phyloP scores from a whole-genome alignment of 371 early-diverging fungal species.

The Coemansia sp. region DNA sequence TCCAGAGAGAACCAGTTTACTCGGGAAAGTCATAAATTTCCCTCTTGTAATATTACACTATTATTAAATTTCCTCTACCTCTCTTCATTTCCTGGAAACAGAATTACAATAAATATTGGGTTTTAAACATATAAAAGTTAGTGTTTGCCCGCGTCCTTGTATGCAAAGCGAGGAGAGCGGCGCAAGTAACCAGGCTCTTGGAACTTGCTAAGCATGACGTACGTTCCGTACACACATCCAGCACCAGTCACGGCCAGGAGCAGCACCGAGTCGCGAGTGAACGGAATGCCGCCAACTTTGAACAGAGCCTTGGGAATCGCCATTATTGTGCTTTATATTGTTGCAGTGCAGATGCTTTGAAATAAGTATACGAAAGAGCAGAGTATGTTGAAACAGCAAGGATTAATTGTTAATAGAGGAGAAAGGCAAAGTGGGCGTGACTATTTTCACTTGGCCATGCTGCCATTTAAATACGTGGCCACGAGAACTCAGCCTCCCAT shows the following conservation, averaged over 20 bases:
- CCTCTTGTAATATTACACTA: background rate
- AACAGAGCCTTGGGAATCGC: slow-evolving; percentile 34
- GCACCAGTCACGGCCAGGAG: slow-evolving; percentile 40
- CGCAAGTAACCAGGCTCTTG: slow-evolving; percentile 49
- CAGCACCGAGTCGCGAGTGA: slow-evolving; percentile 45
- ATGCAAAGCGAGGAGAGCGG: slow-evolving; percentile 30
- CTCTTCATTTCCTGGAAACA: too few species aligned
- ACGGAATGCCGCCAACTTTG: slow-evolving; percentile 28
- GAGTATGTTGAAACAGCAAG: too few species aligned
- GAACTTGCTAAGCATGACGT: slow-evolving; percentile 48
- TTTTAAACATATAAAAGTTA: background rate
- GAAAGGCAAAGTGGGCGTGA: background rate
- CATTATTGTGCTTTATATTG: background rate
- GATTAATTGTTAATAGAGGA: background rate
- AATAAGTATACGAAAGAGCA: background rate
- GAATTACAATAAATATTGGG: background rate
- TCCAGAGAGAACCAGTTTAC: slow-evolving; percentile 17
- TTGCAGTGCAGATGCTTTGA: background rate
- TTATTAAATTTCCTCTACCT: background rate
- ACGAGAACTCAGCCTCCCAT: background rate
- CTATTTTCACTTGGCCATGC: background rate
- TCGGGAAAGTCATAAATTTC: slow-evolving; percentile 10
- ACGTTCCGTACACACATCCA: slow-evolving; percentile 43
- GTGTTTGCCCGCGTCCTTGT: slow-evolving; percentile 23
- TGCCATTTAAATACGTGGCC: background rate